Conservation (phyloP, 345 rosid genomes). For the Euphorbia peplus region DNA sequence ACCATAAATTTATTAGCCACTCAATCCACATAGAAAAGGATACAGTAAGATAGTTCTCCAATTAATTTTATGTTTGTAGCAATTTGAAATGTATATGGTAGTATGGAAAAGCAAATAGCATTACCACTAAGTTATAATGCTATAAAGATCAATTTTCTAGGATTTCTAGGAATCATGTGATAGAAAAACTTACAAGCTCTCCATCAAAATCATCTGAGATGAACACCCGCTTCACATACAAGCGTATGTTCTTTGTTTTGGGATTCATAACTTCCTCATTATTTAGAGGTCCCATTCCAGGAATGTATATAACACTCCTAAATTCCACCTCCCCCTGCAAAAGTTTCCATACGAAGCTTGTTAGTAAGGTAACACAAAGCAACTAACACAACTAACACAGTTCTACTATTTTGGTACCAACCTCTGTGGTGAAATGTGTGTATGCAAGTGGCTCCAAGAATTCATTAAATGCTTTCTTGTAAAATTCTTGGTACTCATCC, state of each 20-base stretch:
- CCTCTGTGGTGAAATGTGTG: constrained; percentile 93
- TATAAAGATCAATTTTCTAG: neutral
- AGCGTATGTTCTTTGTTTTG: constrained; percentile 82
- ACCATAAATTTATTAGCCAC: neutral
- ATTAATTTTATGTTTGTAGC: neutral
- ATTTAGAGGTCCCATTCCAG: constrained; percentile 98
- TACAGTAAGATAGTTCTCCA: neutral
- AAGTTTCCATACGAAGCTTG: constrained; percentile 3
- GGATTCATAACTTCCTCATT: constrained; percentile 84
- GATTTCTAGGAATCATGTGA: neutral
- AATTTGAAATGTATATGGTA: neutral
- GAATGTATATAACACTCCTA: constrained; percentile 84
- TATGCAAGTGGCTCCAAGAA: constrained; percentile 87
- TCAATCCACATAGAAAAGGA: neutral
- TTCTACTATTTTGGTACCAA: constrained; percentile 13
- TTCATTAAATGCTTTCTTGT: constrained; percentile 88
- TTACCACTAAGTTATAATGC: neutral
- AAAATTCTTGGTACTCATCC: constrained; percentile 81
- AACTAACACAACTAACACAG: neutral
- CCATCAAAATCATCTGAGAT: constrained; percentile 99
- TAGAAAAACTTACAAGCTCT: constrained; percentile 66
- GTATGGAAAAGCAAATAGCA: neutral
- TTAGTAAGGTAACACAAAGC: constrained; percentile 4
- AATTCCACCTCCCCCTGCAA: constrained; percentile 97
- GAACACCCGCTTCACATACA: constrained; percentile 93